phyloP scores from a whole-genome alignment of 2,329 filamentous ascomycete species.

The Hymenoscyphus linearis region DNA sequence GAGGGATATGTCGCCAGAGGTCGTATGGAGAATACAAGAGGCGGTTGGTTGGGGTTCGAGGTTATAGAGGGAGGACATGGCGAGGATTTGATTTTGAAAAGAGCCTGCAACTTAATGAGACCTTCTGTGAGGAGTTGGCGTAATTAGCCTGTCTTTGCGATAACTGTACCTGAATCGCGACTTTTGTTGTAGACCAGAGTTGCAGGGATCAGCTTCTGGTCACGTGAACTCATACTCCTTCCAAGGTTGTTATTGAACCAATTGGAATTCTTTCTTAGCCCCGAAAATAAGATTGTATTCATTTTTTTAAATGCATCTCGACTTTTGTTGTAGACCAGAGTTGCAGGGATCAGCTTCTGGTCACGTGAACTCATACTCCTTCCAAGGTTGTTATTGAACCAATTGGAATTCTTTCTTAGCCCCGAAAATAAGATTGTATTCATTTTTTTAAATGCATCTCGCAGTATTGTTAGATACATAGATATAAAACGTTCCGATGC shows the following conservation, averaged over 20 bases:
- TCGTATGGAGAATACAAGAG: conserved; percentile 86
- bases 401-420: too few relatives aligned
- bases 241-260: too few relatives aligned
- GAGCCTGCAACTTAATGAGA: conserved; percentile 26
- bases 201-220: background rate
- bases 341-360: background rate
- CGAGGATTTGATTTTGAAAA: conserved; percentile 5
- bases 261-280: too few relatives aligned
- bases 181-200: background rate
- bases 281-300: too few relatives aligned
- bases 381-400: too few relatives aligned
- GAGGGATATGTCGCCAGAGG: conserved; percentile 79
- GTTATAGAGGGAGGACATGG: conserved; percentile 87
- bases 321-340: background rate
- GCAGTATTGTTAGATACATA: too few relatives aligned
- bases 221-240: too few relatives aligned
- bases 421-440: too few relatives aligned
- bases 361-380: too few relatives aligned
- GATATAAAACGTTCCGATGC: too few relatives aligned
- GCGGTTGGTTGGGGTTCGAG: conserved; percentile 92
- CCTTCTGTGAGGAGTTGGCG: conserved; percentile 1
- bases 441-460: too few relatives aligned
- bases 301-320: too few relatives aligned
- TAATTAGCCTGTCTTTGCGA: background rate
- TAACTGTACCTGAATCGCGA: background rate